phyloP scores from a whole-genome alignment of 768 basidiomycete species.

The Leccinum disarticulatum region DNA sequence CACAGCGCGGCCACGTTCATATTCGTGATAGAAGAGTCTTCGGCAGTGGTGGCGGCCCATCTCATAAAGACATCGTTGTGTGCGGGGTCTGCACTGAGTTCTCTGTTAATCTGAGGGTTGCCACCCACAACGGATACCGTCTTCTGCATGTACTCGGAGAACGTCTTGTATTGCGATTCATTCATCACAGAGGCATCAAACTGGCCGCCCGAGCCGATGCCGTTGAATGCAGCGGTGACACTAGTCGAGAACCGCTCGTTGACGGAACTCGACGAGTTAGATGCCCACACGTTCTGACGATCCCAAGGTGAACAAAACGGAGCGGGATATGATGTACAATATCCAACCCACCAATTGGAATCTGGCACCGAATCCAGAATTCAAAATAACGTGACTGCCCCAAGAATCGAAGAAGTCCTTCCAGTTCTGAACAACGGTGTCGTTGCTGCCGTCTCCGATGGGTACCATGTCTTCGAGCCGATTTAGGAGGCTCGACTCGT shows the following conservation, averaged over 20 bases:
- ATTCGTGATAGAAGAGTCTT: slow-evolving; percentile 1
- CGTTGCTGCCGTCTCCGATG: slow-evolving; percentile 5
- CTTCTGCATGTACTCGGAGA: too few relatives aligned
- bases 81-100: slow-evolving; percentile 6
- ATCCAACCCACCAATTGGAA: not conserved
- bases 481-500: not conserved
- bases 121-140: slow-evolving; percentile 9
- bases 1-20: slow-evolving; percentile 6
- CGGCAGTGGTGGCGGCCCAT: slow-evolving; percentile 1
- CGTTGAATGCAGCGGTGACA: not conserved
- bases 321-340: not conserved
- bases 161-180: too few relatives aligned
- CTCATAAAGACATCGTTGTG: slow-evolving; percentile 1
- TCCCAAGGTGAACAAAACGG: not conserved
- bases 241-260: slow-evolving; percentile 6
- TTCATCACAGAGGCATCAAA: too few relatives aligned
- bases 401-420: slow-evolving; percentile 4
- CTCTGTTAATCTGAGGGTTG: not conserved
- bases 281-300: slow-evolving; percentile 8
- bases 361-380: slow-evolving; percentile 1
- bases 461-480: not conserved
- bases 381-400: slow-evolving; percentile 4
- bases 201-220: too few relatives aligned
- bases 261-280: slow-evolving; percentile 7
- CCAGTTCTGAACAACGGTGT: not conserved